phyloP scores from a whole-genome alignment of 495 filamentous ascomycete species.

The Neurospora sp. region DNA sequence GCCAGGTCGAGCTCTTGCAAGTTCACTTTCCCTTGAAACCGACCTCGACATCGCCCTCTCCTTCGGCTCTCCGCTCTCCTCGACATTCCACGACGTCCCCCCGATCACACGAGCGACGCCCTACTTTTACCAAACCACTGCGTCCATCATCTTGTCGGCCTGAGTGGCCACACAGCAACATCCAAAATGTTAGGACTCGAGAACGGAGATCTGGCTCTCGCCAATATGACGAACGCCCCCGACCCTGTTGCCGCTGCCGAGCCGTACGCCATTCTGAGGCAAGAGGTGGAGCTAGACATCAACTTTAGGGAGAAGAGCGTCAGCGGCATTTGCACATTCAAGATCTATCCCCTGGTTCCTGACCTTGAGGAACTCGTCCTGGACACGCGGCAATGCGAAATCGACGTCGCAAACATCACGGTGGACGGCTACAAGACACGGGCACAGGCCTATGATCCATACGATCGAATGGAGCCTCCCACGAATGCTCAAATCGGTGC shows the following conservation, averaged over 20 bases:
- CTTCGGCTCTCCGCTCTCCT: not conserved
- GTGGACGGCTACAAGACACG: slow-evolving; percentile 59
- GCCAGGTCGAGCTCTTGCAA: slow-evolving; percentile 7
- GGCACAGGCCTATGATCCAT: slow-evolving; percentile 64
- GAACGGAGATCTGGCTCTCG: not conserved
- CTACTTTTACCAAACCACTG: not conserved
- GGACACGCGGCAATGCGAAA: slow-evolving; percentile 77
- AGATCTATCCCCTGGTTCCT: slow-evolving; percentile 57
- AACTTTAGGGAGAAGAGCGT: slow-evolving; percentile 67
- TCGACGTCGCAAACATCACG: slow-evolving; percentile 49
- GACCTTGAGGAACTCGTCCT: slow-evolving; percentile 62
- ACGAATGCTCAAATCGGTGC: slow-evolving; percentile 42
- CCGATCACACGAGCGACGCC: not conserved
- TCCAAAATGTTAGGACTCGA: not conserved
- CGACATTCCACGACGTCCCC: slow-evolving; percentile 1
- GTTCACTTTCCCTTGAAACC: not conserved
- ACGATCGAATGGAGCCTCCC: slow-evolving; percentile 56
- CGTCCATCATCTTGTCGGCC: not conserved
- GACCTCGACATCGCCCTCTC: not conserved
- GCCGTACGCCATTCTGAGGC: slow-evolving; percentile 52
- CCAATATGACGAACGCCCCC: not conserved
- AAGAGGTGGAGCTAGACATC: slow-evolving; percentile 81
- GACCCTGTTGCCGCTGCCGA: slow-evolving; percentile 10
- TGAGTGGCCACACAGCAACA: not conserved
- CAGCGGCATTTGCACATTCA: slow-evolving; percentile 71